Conservation (phyloP, 768 basidiomycete species). For the Lactarius psammicola region DNA sequence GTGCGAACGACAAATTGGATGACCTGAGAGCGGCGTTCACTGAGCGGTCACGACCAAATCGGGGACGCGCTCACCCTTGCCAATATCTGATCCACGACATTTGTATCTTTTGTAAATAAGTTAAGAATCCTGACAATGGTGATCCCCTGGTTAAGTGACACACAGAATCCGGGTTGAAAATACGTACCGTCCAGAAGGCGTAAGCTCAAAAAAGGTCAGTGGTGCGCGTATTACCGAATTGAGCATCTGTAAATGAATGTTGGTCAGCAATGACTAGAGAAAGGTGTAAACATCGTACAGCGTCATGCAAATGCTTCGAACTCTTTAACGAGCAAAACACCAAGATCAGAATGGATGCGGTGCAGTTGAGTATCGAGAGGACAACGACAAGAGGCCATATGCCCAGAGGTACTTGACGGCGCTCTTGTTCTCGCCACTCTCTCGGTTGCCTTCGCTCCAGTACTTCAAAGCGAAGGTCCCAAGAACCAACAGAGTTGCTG, state of each 20-base stretch:
- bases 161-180: neutral
- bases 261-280: constrained; percentile 12
- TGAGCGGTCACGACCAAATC: neutral
- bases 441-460: constrained; percentile 80
- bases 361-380: constrained; percentile 51
- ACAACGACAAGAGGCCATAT: constrained; percentile 67
- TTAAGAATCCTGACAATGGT: constrained; percentile 65
- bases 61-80: constrained; percentile 46
- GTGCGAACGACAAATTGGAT: constrained; percentile 73
- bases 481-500: constrained; percentile 60
- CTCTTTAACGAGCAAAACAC: constrained; percentile 75
- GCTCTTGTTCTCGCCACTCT: constrained; percentile 54
- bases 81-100: constrained; percentile 82
- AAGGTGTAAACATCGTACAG: constrained; percentile 42
- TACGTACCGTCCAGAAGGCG: constrained; percentile 75
- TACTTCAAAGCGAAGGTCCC: constrained; percentile 67
- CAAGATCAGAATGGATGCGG: constrained; percentile 65
- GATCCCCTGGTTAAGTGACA: neutral
- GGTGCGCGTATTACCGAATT: constrained; percentile 78
- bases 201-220: constrained; percentile 85
- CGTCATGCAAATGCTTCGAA: constrained; percentile 73
- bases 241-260: constrained; percentile 70
- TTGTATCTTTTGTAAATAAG: constrained; percentile 86
- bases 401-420: constrained; percentile 57
- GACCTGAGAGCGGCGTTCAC: constrained; percentile 37